A percentile compares a stretch with the other conserved stretches of the same genome.
Conservation (phyloP, 768 basidiomycete genomes). For the Myochromella boudieri region DNA sequence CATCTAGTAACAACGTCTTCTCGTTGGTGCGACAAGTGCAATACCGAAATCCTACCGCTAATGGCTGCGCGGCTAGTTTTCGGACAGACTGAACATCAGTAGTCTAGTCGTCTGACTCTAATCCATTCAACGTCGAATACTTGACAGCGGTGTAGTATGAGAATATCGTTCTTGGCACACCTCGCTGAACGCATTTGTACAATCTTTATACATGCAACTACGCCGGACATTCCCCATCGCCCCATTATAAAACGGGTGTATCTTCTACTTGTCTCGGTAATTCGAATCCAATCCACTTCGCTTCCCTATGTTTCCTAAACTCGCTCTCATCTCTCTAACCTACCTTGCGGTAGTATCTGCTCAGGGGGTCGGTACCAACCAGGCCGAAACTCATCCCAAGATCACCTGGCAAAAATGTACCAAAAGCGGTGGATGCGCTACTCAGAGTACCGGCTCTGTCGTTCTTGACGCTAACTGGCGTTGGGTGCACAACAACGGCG, state of each 20-base stretch:
- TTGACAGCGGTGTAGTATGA: background rate
- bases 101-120: conserved; percentile 1
- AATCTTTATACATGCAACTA: background rate
- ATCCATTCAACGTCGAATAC: background rate
- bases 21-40: background rate
- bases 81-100: conserved; percentile 1
- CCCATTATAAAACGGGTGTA: background rate
- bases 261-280: background rate
- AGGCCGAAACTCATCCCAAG: conserved; percentile 44
- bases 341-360: conserved; percentile 33
- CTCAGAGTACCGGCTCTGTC: conserved; percentile 31
- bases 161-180: background rate
- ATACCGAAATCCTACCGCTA: background rate
- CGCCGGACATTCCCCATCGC: conserved; percentile 5
- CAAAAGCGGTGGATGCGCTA: conserved; percentile 36
- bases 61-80: background rate
- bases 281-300: background rate
- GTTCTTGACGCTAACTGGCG: conserved; percentile 60
- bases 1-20: background rate
- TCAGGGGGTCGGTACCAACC: conserved; percentile 19
- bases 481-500: conserved; percentile 31
- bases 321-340: conserved; percentile 25
- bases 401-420: conserved; percentile 47
- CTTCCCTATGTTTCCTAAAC: conserved; percentile 20
- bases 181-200: background rate